Evolutionary conservation across 1,139 yeast genomes (phyloP).

Genomic region (Saccharomyces hybrid): DNA sequence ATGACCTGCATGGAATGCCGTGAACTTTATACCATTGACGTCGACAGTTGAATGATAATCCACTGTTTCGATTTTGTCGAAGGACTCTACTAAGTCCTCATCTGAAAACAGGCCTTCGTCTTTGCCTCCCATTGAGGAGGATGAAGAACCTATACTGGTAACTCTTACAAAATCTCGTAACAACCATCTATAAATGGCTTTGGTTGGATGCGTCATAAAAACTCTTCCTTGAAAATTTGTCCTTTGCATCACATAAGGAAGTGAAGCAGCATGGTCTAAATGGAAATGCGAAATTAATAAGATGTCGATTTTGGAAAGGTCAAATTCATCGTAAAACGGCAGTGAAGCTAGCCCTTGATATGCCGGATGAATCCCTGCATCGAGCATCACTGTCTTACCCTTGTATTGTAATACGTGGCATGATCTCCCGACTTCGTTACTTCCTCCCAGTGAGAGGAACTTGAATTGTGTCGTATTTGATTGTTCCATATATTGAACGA

Average conservation of each 20-base stretch:
- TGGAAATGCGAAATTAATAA: slow-evolving; percentile 90
- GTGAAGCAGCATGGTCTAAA: slow-evolving; percentile 93
- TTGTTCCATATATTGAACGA: slow-evolving; percentile 8
- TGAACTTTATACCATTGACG: slow-evolving; percentile 78
- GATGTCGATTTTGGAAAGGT: slow-evolving; percentile 77
- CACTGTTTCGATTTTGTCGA: slow-evolving; percentile 84
- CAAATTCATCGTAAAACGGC: slow-evolving; percentile 94
- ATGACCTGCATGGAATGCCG: slow-evolving; percentile 98
- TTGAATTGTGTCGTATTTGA: slow-evolving; percentile 37
- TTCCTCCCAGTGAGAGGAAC: slow-evolving; percentile 98
- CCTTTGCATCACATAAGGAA: slow-evolving; percentile 97
- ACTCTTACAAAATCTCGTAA: slow-evolving; percentile 90
- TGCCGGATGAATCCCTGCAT: slow-evolving; percentile 98
- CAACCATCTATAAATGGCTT: slow-evolving; percentile 94
- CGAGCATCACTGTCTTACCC: slow-evolving; percentile 94
- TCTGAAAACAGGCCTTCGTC: slow-evolving; percentile 67
- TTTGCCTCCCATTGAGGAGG: slow-evolving; percentile 31
- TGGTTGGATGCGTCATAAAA: slow-evolving; percentile 98
- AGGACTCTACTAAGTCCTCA: slow-evolving; percentile 80
- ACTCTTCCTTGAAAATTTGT: slow-evolving; percentile 91
- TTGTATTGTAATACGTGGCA: slow-evolving; percentile 89
- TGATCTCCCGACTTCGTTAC: slow-evolving; percentile 94
- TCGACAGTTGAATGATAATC: slow-evolving; percentile 95
- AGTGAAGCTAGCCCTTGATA: slow-evolving; percentile 80
- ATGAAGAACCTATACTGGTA: slow-evolving; percentile 57